Evolutionary conservation across 371 early-diverging fungal species (phyloP).

Genomic region (Dinochytrium kinnereticum): DNA sequence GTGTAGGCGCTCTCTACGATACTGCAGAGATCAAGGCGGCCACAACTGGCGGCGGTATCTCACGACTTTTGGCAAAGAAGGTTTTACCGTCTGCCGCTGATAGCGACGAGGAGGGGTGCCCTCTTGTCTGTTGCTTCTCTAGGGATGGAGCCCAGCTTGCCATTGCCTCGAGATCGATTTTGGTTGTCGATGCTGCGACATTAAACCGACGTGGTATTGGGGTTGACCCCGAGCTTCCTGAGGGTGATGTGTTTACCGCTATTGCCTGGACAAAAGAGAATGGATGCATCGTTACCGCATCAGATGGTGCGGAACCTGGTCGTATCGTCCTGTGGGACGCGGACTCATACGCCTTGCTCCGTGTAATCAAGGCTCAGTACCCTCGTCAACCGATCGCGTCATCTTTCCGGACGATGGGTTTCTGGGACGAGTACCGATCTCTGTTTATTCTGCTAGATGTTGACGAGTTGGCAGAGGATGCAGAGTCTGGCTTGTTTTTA

Average conservation of each 20-base stretch:
- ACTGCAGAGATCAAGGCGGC: conserved; percentile 31
- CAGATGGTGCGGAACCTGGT: conserved; percentile 36
- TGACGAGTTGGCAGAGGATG: conserved; percentile 37
- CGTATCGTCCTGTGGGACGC: conserved; percentile 38
- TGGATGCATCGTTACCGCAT: conserved; percentile 38
- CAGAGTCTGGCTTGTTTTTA: conserved; percentile 28
- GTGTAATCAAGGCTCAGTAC: conserved; percentile 25
- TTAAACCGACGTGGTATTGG: conserved; percentile 25
- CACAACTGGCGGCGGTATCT: conserved; percentile 28
- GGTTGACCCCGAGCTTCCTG: conserved; percentile 30
- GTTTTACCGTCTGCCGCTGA: background rate
- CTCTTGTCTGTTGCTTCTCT: conserved; percentile 24
- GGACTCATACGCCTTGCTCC: conserved; percentile 24
- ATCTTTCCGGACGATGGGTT: conserved; percentile 23
- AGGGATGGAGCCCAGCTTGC: conserved; percentile 27
- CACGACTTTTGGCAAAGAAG: conserved; percentile 22
- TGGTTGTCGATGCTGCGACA: conserved; percentile 19
- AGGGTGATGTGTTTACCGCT: conserved; percentile 33
- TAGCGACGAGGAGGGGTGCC: conserved; percentile 23
- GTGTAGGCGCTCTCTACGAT: conserved; percentile 25
- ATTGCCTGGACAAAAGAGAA: conserved; percentile 36
- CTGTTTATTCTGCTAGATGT: conserved; percentile 32
- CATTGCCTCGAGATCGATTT: conserved; percentile 18
- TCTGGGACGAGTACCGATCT: conserved; percentile 37
- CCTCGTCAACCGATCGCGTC: conserved; percentile 34